Base-by-base conservation (phyloP, 352 stramenopile species). In the Globisporangium solare region DNA sequence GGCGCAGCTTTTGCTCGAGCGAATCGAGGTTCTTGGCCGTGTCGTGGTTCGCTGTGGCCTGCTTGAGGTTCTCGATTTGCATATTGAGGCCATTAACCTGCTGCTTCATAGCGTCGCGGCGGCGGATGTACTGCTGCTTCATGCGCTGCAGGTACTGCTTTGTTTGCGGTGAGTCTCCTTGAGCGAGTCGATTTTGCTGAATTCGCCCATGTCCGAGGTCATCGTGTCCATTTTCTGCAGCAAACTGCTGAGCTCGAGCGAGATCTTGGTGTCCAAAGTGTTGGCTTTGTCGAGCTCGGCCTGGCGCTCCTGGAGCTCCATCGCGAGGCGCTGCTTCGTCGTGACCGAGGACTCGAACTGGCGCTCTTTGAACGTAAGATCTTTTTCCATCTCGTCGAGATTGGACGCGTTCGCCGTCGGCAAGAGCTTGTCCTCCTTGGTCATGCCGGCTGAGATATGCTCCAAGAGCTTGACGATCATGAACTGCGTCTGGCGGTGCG, bases 261-360 rank as follows among this genome's bases (percentile, higher is more conserved):
- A 61, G 37, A 97, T 94, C 54, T 96, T 96, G 20, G 74, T 73
- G 60, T 97, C 90, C 10, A 97, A 68, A 22, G 82, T 96, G 66
- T 96, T 94, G 15, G 96, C 88, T 64, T 97, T 97, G 43, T 90
- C 83, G 39, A 97, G 78, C 63, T 97, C 90, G 6, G 75, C 71
- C 56, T 94, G 84, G 4, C 90, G 84, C 62, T 96, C 96, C 54
- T 86, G 75, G 3, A 95, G 70, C 60, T 97, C 88, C 67, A 87
- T 81, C 35, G 81, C 68, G 15, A 97, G 72, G 1, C 88, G 79
- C 58, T 91, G 77, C 71, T 95, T 96, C 6, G 90, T 97, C 24
- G 85, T 83, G 45, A 94, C 70, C 17, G 81, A 90, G 7, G 78
- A 95, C 67, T 96, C 90, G n/a, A 97, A 79, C 60, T 97, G 89